A percentile compares a stretch with the other conserved stretches of the same genome.
phyloP scores from a whole-genome alignment of 23 red algal genomes.

The Cyanidium caldarium region DNA sequence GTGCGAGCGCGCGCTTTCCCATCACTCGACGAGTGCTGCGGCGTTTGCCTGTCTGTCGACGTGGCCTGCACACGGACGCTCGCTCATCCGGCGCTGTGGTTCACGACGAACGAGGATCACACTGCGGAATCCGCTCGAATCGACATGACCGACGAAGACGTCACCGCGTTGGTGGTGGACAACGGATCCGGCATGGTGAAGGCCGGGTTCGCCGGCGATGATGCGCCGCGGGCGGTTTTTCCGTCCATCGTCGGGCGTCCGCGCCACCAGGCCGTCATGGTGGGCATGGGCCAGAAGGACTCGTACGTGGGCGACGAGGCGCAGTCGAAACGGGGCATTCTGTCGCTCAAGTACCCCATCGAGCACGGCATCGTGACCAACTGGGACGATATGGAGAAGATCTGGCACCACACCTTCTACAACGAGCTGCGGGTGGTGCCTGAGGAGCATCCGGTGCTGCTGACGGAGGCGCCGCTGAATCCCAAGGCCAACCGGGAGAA shows the following conservation, averaged over 20 bases:
- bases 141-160: neutral
- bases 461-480: conserved; percentile 93
- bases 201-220: conserved; percentile 86
- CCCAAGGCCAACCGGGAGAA: conserved; percentile 82
- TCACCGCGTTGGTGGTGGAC: conserved; percentile 79
- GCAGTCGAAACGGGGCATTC: conserved; percentile 79
- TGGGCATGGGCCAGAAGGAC: conserved; percentile 90
- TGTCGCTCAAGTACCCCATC: conserved; percentile 94
- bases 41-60: no score
- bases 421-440: conserved; percentile 86
- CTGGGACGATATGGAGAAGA: conserved; percentile 99
- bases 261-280: conserved; percentile 92
- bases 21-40: no score
- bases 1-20: no score
- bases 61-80: no score
- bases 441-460: conserved; percentile 77
- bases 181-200: conserved; percentile 97
- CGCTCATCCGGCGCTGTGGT: no score
- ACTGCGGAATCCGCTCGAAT: neutral
- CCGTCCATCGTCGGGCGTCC: conserved; percentile 83
- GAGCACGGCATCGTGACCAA: conserved; percentile 99
- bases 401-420: conserved; percentile 96
- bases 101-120: no score
- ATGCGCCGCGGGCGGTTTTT: conserved; percentile 88
- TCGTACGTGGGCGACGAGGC: conserved; percentile 95